Conservation (phyloP, 2,329 filamentous ascomycete genomes). For the Scedosporium boydii region DNA sequence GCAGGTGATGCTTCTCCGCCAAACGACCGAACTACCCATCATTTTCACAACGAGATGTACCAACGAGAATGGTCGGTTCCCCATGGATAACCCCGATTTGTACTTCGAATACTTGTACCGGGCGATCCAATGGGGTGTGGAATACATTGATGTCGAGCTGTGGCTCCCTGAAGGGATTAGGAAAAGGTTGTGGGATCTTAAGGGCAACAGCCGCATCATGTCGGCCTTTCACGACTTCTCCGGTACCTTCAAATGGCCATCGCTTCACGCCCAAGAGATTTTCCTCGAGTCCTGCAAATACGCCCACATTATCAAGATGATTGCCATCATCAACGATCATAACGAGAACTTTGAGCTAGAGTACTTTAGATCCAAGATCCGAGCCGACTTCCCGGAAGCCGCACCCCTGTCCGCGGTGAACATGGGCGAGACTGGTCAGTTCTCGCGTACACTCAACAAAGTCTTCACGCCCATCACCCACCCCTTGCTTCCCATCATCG, state of each 20-base stretch:
- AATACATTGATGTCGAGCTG: conserved; percentile 83
- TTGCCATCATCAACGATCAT: conserved; percentile 69
- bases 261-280: conserved; percentile 58
- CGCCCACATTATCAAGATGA: conserved; percentile 86
- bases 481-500: conserved; percentile 72
- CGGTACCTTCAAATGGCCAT: conserved; percentile 75
- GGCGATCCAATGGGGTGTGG: conserved; percentile 80
- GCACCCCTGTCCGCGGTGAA: conserved; percentile 77
- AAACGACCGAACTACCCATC: conserved; percentile 80
- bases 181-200: conserved; percentile 54
- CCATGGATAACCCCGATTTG: conserved; percentile 67
- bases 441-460: conserved; percentile 74
- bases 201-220: conserved; percentile 75
- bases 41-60: conserved; percentile 81
- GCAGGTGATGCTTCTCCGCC: conserved; percentile 74
- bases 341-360: conserved; percentile 87
- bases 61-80: conserved; percentile 73
- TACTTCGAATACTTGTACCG: conserved; percentile 74
- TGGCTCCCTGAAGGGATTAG: conserved; percentile 76
- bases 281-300: conserved; percentile 65
- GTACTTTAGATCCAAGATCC: conserved; percentile 74
- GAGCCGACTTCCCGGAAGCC: conserved; percentile 54
- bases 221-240: conserved; percentile 90
- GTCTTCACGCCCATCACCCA: conserved; percentile 86
- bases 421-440: conserved; percentile 78